phyloP scores from a whole-genome alignment of 1,284 basidiomycete species.

The Afroboletus lepidellus region DNA sequence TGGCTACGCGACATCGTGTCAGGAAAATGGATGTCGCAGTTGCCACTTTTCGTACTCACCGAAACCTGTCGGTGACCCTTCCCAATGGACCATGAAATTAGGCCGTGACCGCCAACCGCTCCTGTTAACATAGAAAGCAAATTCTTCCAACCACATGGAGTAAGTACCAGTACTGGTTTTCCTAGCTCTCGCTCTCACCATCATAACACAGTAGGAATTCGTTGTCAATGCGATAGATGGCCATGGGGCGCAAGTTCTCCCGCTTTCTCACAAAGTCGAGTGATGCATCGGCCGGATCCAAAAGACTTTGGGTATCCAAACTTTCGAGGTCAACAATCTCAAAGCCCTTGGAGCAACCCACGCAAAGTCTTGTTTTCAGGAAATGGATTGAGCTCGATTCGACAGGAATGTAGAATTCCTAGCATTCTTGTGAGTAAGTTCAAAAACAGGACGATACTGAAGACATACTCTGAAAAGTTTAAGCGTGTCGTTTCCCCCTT shows the following conservation, averaged over 20 bases:
- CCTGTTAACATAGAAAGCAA: slow-evolving; percentile 98
- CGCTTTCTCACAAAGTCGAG: slow-evolving; percentile 93
- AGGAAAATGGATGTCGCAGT: slow-evolving; percentile 7
- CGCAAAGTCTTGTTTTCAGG: slow-evolving; percentile 96
- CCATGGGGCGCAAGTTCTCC: slow-evolving; percentile 90
- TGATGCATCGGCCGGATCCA: slow-evolving; percentile 90
- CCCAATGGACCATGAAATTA: slow-evolving; percentile 97
- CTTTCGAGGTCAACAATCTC: slow-evolving; percentile 99
- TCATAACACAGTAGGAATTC: slow-evolving; percentile 99
- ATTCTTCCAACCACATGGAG: slow-evolving; percentile 56
- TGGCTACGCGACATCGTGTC: slow-evolving; percentile 50
- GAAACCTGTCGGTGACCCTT: slow-evolving; percentile 91
- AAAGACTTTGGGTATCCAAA: slow-evolving; percentile 92
- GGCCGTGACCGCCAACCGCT: slow-evolving; percentile 89
- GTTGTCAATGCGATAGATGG: slow-evolving; percentile 95
- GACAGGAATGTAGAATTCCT: slow-evolving; percentile 99
- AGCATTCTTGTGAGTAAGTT: slow-evolving; percentile 8
- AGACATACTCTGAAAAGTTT: slow-evolving; percentile 84
- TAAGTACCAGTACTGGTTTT: slow-evolving; percentile 8
- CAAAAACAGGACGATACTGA: neutral
- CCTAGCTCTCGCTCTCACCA: slow-evolving; percentile 49
- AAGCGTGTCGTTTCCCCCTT: slow-evolving; percentile 93
- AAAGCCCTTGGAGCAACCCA: slow-evolving; percentile 98
- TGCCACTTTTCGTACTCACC: slow-evolving; percentile 52
- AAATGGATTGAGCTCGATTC: slow-evolving; percentile 97